Base-by-base conservation (phyloP, 768 basidiomycete genomes). In the Floccularia luteovirens region DNA sequence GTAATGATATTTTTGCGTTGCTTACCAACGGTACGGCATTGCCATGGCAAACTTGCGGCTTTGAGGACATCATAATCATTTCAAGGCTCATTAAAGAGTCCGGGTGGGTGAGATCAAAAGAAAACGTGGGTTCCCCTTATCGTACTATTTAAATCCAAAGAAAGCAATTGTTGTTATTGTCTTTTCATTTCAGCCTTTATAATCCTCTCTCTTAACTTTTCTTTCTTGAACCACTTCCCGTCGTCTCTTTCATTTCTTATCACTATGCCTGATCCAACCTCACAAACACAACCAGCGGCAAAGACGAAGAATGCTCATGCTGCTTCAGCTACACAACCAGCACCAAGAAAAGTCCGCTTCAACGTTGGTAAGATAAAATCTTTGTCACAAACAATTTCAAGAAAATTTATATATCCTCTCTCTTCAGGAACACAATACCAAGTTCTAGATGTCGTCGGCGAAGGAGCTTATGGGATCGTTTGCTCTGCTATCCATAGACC, bases 401-500 rank as follows among this genome's bases (percentile, higher is more conserved):
- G 21, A 39, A 25, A 34, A 14, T 41, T 19, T 31, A 27, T 36
- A 23, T 44, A 22, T 39, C 8, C 20, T 41, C 47, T 17, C 38
- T 20, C 43, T 48, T 31, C 45, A 79, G 83, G 83, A 30, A 77
- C 78, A 24, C 82, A 85, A 62, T 90, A 90, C 53, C 79, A 88
- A 58, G 83, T 90, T 20, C 75, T 88, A 48, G 84, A 88, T 66
- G 82, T 88, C 54, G 85, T 92, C 42, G 87, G 88, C 36, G 88
- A 90, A 57, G 88, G 91, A 19, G 91, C 91, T 38, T 93, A 94
- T 55, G 94, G 94, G 37, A 87, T 94, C 54, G 93, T 97, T 44
- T 91, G 88, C 61, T 93, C 92, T 17, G 93, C 93, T 3, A 67
- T 92, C 2, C 92, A 98, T 57, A 60, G 78, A 45, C 82, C 90